These are phyloP conservation scores for Massospora cicadina DNA, from an alignment of 371 early-diverging fungal species.

Conservation along the genomic window DNA sequence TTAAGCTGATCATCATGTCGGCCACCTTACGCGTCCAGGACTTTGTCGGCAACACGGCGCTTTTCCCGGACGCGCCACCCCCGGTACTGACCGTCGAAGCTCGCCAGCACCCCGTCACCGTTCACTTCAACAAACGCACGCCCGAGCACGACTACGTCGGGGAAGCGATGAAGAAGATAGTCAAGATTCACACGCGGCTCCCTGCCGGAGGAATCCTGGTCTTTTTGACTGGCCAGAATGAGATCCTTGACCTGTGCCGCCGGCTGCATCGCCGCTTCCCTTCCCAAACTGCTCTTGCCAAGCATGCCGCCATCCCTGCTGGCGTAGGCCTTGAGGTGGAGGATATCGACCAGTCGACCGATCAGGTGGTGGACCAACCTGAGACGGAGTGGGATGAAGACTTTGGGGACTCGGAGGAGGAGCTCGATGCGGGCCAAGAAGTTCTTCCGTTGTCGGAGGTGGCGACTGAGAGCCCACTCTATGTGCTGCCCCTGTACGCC, in stretches of 20 bases:
- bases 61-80: constrained; percentile 44
- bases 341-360: constrained; percentile 15
- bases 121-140: constrained; percentile 70
- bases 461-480: constrained; percentile 24
- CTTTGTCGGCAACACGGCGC: constrained; percentile 54
- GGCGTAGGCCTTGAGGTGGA: constrained; percentile 23
- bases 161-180: constrained; percentile 52
- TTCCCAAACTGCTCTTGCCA: neutral
- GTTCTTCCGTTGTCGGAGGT: constrained; percentile 6
- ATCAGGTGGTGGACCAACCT: constrained; percentile 21
- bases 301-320: neutral
- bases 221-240: constrained; percentile 57
- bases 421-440: constrained; percentile 19
- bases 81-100: constrained; percentile 90
- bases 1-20: constrained; percentile 96
- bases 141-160: constrained; percentile 45
- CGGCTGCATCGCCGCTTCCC: neutral
- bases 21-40: constrained; percentile 91
- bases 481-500: constrained; percentile 86
- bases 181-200: constrained; percentile 76
- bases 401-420: constrained; percentile 17
- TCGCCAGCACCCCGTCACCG: constrained; percentile 61
- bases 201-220: constrained; percentile 74
- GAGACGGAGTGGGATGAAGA: constrained; percentile 38
- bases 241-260: neutral